Conservation (phyloP, 2,329 filamentous ascomycete genomes). For the Colletotrichum sublineola region DNA sequence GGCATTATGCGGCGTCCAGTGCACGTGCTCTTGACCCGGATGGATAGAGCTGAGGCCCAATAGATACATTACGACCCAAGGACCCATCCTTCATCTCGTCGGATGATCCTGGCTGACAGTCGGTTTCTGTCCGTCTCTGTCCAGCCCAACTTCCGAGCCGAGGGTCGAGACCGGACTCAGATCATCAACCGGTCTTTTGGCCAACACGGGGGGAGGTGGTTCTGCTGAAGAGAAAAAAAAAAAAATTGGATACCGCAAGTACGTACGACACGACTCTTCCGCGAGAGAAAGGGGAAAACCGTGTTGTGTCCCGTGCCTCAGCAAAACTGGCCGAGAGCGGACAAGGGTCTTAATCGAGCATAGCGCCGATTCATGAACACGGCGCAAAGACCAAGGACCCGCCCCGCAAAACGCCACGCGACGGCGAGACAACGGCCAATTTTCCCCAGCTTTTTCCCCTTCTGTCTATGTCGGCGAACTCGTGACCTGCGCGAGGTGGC, state of each 20-base stretch:
- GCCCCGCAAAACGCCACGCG: constrained; percentile 44
- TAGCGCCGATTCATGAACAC: constrained; percentile 38
- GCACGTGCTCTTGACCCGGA: no score
- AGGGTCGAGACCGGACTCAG: constrained; percentile 7
- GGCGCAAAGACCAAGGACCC: not conserved
- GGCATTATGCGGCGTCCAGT: no score
- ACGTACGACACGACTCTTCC: not conserved
- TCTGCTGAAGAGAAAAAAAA: not conserved
- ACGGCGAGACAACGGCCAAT: constrained; percentile 44
- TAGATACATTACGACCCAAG: not conserved
- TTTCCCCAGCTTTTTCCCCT: constrained; percentile 28
- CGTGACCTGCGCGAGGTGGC: constrained; percentile 19
- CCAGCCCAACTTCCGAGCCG: constrained; percentile 3
- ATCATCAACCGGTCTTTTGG: not conserved
- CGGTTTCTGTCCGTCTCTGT: not conserved
- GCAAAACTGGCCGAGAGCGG: constrained; percentile 24
- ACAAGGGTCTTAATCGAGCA: constrained; percentile 37
- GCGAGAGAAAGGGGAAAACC: not conserved
- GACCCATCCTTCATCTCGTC: constrained; percentile 1
- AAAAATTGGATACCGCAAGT: not conserved
- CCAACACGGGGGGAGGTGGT: not conserved
- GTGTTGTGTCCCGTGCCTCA: constrained; percentile 1
- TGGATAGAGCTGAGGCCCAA: not conserved
- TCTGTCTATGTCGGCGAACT: not conserved
- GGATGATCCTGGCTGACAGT: not conserved